Evolutionary conservation across 495 filamentous ascomycete genomes (phyloP), one percentile per base, ranked within the genome.

Genomic region (Penicillium silybi): DNA sequence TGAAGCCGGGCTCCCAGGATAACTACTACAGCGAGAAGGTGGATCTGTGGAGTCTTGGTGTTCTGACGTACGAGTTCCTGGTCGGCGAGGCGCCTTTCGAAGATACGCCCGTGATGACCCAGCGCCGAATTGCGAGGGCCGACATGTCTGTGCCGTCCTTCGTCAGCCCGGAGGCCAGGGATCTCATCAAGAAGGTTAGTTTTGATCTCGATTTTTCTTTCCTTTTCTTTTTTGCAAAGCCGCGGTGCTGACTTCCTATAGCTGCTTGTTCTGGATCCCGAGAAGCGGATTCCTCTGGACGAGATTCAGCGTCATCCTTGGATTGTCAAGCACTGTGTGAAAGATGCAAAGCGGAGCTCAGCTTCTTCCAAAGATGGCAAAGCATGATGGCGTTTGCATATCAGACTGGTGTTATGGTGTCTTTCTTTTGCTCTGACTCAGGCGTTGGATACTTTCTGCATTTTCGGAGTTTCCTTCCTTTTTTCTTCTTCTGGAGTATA

Each of bases 31-130:
- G 76, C 48, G 92, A 97, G 67, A 96, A 96, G 71, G 91, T 98
- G 13, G 93, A 98, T 66, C 69, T 97, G 44, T 98, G 93, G 93
- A 91, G 86, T 65, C 70, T 98, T 63, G 93, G 95, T 19, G 93
- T 98, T 35, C 69, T 98, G 72, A 95, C 87, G 3, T 98, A 97
- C 61, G 93, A 98, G 70, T 98, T 98, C 61, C 72, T 98, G 54
- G 89, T 95, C 25, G 93, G 93, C 23, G 89, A 96, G 71, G 92
- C 93, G 29, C 93, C 93, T 27, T 98, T 98, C 64, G 93, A 98
- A 63, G 93, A 98, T 63, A 92, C 87, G 18, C 89, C 89, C 11
- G 80, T 92, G 42, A 96, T 97, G 89, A 98, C 93, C 16, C 91
- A 97, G 55, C 80, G 89, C 59, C 80, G 92, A 57, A 98, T 98